Evolutionary conservation across 257 asterid species (phyloP).

Genomic region (Leonotis leonurus): DNA sequence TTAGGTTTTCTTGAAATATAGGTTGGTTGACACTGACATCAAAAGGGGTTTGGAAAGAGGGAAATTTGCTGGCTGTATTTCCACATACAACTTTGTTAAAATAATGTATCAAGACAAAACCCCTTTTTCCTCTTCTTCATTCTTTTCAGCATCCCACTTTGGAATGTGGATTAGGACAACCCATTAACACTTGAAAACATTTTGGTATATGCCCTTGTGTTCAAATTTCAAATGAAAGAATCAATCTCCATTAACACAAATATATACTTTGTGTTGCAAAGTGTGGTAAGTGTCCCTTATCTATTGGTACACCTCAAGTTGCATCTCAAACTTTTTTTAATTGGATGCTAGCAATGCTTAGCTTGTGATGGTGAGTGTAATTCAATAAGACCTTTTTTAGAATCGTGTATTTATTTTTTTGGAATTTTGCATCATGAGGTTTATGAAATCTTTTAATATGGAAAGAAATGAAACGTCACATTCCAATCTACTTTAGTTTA

Average conservation of each 20-base stretch:
- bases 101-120: slow-evolving; percentile 1
- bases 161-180: neutral
- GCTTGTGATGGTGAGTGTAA: neutral
- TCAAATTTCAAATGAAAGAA: neutral
- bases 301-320: neutral
- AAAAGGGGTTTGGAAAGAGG: slow-evolving; percentile 8
- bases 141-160: neutral
- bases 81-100: neutral
- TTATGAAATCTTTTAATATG: too few relatives aligned
- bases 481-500: too few relatives aligned
- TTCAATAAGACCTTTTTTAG: too few relatives aligned
- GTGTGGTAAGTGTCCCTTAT: neutral
- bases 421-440: too few relatives aligned
- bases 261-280: neutral
- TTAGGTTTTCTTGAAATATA: neutral
- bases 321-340: neutral
- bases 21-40: slow-evolving; percentile 19
- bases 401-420: too few relatives aligned
- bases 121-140: neutral
- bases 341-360: neutral
- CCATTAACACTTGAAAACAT: neutral
- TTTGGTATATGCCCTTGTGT: neutral
- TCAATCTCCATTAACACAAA: neutral
- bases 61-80: slow-evolving; percentile 4
- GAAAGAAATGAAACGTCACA: too few relatives aligned